Percentiles rank a stretch among this genome's conserved stretches.
Evolutionary conservation across 2,329 filamentous ascomycete genomes (phyloP).

Genomic region (Pseudocercospora vitis): DNA sequence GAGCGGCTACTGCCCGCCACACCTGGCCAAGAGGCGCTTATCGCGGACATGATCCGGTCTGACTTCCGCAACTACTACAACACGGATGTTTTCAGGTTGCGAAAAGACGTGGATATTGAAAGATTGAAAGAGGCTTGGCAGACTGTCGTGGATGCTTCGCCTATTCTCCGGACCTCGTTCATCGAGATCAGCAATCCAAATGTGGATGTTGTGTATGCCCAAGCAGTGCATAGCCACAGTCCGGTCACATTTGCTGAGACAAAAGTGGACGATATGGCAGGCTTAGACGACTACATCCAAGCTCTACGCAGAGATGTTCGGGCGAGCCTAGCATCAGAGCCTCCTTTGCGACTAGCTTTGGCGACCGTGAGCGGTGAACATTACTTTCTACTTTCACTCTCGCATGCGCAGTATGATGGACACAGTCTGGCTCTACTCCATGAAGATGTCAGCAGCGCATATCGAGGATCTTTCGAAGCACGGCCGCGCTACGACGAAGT

Average conservation of each 20-base stretch:
- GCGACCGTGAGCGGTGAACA: slow-evolving; percentile 37
- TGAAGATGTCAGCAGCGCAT: slow-evolving; percentile 66
- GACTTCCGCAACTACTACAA: slow-evolving; percentile 79
- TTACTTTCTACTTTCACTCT: slow-evolving; percentile 67
- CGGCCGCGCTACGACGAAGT: slow-evolving; percentile 50
- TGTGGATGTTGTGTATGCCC: slow-evolving; percentile 57
- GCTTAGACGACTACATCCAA: slow-evolving; percentile 38
- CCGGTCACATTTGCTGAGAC: slow-evolving; percentile 41
- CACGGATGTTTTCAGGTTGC: slow-evolving; percentile 70
- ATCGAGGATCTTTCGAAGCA: slow-evolving; percentile 39
- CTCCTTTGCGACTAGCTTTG: slow-evolving; percentile 42
- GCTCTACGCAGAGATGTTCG: slow-evolving; percentile 40
- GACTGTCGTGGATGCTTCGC: slow-evolving; percentile 58
- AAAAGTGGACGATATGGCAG: slow-evolving; percentile 25
- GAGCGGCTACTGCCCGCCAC: slow-evolving; percentile 71
- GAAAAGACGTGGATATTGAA: slow-evolving; percentile 53
- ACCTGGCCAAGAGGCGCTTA: slow-evolving; percentile 81
- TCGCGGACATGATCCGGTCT: slow-evolving; percentile 77
- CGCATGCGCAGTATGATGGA: slow-evolving; percentile 88
- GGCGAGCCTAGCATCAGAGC: slow-evolving; percentile 34
- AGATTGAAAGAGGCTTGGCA: slow-evolving; percentile 63
- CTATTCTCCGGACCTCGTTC: slow-evolving; percentile 77
- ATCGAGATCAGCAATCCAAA: slow-evolving; percentile 62
- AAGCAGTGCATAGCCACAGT: slow-evolving; percentile 48
- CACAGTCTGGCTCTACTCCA: slow-evolving; percentile 78